phyloP scores from a whole-genome alignment of 331 rosid species.

The Cydonia oblonga region DNA sequence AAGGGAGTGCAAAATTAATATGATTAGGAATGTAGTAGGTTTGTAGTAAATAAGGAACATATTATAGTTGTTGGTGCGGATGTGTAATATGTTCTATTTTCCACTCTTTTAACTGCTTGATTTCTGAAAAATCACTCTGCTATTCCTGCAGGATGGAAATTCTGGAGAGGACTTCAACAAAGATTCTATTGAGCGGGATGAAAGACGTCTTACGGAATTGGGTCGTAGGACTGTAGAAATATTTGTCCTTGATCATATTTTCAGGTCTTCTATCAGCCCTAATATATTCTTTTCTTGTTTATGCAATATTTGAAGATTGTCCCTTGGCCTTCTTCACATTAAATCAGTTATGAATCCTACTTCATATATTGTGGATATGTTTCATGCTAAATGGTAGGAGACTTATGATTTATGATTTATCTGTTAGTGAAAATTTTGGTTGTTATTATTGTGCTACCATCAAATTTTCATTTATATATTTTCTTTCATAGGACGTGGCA shows the following conservation, averaged over 20 bases:
- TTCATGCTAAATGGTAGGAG: background rate
- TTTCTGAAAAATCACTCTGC: constrained; percentile 1
- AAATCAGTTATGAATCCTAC: background rate
- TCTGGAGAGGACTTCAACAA: constrained; percentile 93
- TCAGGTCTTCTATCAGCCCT: constrained; percentile 40
- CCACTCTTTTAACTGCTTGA: background rate
- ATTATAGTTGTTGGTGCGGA: background rate
- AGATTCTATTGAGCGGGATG: constrained; percentile 92
- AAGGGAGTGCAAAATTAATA: background rate
- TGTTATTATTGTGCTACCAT: background rate
- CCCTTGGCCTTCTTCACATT: background rate
- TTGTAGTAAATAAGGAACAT: background rate
- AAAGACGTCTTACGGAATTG: constrained; percentile 89
- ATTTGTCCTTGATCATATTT: constrained; percentile 92
- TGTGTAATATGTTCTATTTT: background rate
- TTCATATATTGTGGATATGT: background rate
- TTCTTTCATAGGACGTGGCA: background rate
- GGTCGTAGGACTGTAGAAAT: constrained; percentile 98
- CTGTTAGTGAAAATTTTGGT: background rate
- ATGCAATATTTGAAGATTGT: background rate
- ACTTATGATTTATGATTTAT: background rate
- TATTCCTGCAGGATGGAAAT: constrained; percentile 61
- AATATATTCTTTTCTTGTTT: constrained; percentile 7
- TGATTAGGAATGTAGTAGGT: background rate
- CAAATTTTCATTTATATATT: background rate